Evolutionary conservation across 139 green algal species (phyloP).

Genomic region (Monoraphidium neglectum): DNA sequence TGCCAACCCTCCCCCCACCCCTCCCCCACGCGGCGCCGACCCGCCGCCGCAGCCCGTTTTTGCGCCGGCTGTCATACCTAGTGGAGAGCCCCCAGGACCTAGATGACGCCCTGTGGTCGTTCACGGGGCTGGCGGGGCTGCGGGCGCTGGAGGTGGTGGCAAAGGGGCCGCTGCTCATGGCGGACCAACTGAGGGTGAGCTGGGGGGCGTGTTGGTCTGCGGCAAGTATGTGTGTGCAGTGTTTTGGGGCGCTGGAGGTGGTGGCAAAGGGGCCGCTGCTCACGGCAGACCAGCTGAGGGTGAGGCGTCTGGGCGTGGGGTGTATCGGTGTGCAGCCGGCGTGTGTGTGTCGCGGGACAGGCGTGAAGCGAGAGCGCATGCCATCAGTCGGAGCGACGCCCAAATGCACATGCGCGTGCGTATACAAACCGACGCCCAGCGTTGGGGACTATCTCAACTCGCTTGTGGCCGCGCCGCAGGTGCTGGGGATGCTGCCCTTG

Average conservation of each 20-base stretch:
- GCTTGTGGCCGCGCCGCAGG: conserved; percentile 3
- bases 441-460: neutral
- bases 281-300: conserved; percentile 24
- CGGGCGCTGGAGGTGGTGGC: conserved; percentile 55
- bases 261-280: conserved; percentile 58
- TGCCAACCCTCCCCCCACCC: neutral
- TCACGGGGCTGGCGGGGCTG: conserved; percentile 30
- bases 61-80: conserved; percentile 49
- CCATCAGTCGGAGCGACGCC: neutral
- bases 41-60: conserved; percentile 29
- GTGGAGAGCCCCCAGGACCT: conserved; percentile 34
- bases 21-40: neutral
- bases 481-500: conserved; percentile 56
- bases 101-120: conserved; percentile 47
- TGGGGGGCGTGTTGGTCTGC: neutral
- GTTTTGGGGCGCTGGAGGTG: conserved; percentile 47
- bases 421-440: neutral
- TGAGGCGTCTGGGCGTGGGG: neutral
- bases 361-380: neutral
- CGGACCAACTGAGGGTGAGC: conserved; percentile 54
- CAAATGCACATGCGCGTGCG: conserved; percentile 6
- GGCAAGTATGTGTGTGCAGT: neutral
- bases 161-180: conserved; percentile 52
- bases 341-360: neutral
- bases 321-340: neutral